Base-by-base conservation (phyloP, 208 protist genomes). In the Strigomonas culicis region DNA sequence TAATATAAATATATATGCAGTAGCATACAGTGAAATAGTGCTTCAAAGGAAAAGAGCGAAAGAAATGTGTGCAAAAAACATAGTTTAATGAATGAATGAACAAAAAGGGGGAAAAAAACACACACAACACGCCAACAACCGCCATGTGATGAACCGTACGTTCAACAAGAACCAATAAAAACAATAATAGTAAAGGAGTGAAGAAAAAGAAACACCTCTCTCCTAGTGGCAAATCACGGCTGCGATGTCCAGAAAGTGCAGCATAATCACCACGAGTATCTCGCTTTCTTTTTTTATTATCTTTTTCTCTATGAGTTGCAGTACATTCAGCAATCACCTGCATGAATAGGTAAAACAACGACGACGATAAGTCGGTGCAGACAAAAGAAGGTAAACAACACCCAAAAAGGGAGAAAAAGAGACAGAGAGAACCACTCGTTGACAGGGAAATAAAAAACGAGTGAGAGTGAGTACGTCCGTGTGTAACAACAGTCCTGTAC, bases 51-150 rank as follows among this genome's bases (percentile, higher is more conserved):
- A 31, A 39, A 22, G 30, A 52, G 30, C 4, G 30, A 21, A 15
- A 10, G 39, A 46, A 46, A 46, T 34, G 64, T 8, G 22, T 73
- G 27, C 50, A 46, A 30, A 41, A 66, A 56, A 51, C 19, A 55
- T 11, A 15, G 51, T 41, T 6, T 27, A 25, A 15, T 36, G 60
- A 46, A 31, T 17, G 31, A 27, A 47, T 55, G 0, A 19, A 57
- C 11, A 28, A 30, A 52, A 50, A 32, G 49, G 31, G 19, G 46
- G 34, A 39, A 36, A 57, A 57, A 43, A 44, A 66, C 10, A 68
- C 6, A 34, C 24, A 52, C 30, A 10, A 58, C 19, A 17, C 13
- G 24, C 41, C 6, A 47, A n/a, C n/a, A n/a, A n/a, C n/a, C n/a
- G n/a, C n/a, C 17, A 46, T 17, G 6, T 49, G 15, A 46, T 22